phyloP scores from a whole-genome alignment of 768 basidiomycete genomes.

The Boletus reticulatus region DNA sequence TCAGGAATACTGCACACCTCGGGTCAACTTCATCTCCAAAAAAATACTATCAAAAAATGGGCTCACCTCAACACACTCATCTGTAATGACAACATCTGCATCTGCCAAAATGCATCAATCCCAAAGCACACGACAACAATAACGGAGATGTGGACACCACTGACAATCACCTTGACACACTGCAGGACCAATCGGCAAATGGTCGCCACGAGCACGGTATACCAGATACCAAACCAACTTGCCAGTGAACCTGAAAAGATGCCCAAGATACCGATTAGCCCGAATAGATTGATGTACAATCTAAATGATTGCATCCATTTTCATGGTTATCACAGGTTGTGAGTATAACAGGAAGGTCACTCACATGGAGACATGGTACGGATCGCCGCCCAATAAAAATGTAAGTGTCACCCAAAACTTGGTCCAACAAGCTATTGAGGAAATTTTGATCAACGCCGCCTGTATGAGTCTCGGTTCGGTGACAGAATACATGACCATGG shows the following conservation, averaged over 20 bases:
- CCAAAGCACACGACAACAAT: constrained; percentile 41
- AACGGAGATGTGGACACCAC: constrained; percentile 36
- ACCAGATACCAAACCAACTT: constrained; percentile 40
- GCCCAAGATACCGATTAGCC: constrained; percentile 44
- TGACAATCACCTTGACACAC: constrained; percentile 36
- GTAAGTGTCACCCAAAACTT: constrained; percentile 43
- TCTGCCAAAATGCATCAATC: constrained; percentile 40
- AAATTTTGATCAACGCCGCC: constrained; percentile 24
- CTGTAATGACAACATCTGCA: constrained; percentile 36
- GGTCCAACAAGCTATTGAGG: constrained; percentile 30
- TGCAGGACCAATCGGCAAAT: constrained; percentile 27
- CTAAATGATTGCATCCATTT: constrained; percentile 1
- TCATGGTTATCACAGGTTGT: neutral
- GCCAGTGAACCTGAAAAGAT: constrained; percentile 29
- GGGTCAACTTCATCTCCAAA: neutral
- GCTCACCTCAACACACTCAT: constrained; percentile 27
- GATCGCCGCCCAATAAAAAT: constrained; percentile 41
- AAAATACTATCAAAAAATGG: neutral
- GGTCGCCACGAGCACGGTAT: constrained; percentile 37
- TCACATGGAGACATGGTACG: constrained; percentile 38
- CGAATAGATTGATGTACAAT: constrained; percentile 46
- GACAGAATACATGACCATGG: constrained; percentile 39
- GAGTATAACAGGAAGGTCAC: constrained; percentile 1
- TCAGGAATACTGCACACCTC: constrained; percentile 23
- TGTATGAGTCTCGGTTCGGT: constrained; percentile 45